phyloP scores from a whole-genome alignment of 768 basidiomycete genomes.

The Mycena rosella region DNA sequence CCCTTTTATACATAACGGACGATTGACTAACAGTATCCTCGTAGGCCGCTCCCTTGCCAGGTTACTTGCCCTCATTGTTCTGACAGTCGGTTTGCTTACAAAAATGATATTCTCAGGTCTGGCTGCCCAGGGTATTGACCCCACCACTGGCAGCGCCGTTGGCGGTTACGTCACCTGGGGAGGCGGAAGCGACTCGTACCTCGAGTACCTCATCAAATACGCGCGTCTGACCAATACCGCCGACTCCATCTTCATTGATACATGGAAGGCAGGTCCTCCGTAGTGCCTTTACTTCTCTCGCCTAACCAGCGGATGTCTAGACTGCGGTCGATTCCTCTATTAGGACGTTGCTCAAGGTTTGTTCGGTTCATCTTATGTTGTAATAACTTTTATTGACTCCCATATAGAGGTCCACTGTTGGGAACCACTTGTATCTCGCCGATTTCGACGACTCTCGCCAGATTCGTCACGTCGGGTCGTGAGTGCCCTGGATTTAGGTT shows the following conservation, averaged over 20 bases:
- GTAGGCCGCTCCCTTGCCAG: conserved; percentile 57
- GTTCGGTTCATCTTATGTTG: conserved; percentile 32
- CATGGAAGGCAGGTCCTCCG: conserved; percentile 57
- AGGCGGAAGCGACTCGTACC: too few relatives aligned
- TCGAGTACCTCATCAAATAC: conserved; percentile 83
- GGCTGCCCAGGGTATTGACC: too few relatives aligned
- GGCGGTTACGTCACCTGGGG: too few relatives aligned
- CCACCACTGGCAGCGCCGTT: too few relatives aligned
- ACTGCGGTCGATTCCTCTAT: conserved; percentile 82
- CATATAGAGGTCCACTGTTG: conserved; percentile 72
- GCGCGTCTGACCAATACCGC: conserved; percentile 76
- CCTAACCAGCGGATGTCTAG: conserved; percentile 16
- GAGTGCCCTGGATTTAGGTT: too few relatives aligned
- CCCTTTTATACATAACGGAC: not conserved
- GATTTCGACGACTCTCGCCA: conserved; percentile 64
- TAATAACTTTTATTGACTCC: not conserved
- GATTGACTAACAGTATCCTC: conserved; percentile 15
- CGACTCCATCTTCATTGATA: conserved; percentile 71
- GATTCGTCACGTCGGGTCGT: too few relatives aligned
- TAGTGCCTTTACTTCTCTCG: too few relatives aligned
- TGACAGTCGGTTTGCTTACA: not conserved
- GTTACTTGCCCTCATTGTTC: conserved; percentile 30
- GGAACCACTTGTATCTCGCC: conserved; percentile 71
- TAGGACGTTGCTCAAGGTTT: conserved; percentile 65
- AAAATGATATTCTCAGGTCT: too few relatives aligned